Percentiles rank a stretch among this genome's conserved stretches.
Evolutionary conservation across 306 rosid species (phyloP).

Genomic region (Sechiopsis laciniata): DNA sequence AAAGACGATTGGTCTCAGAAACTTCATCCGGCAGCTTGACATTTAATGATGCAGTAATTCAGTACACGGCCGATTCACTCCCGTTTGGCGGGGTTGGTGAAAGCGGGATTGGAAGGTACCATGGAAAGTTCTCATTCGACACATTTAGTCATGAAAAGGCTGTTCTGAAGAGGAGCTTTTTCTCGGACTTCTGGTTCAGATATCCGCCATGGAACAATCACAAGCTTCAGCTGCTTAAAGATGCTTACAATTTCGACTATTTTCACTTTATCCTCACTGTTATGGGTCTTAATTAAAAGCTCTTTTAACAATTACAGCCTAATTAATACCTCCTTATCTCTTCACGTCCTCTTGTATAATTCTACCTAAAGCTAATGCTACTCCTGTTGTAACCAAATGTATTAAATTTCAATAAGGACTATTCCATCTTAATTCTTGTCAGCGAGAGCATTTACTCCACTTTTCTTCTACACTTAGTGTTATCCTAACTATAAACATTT

Average conservation of each 20-base stretch:
- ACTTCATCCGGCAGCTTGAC: conserved; percentile 63
- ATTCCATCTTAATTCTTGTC: conserved; percentile 7
- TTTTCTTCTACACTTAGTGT: not conserved
- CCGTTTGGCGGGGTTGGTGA: conserved; percentile 87
- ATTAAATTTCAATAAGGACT: not conserved
- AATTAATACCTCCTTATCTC: not conserved
- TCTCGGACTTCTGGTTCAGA: conserved; percentile 65
- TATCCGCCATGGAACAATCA: conserved; percentile 64
- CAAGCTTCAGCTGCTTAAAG: conserved; percentile 50
- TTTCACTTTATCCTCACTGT: conserved; percentile 39
- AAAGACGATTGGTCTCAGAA: conserved; percentile 45
- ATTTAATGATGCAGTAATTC: conserved; percentile 55
- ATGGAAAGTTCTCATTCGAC: conserved; percentile 77
- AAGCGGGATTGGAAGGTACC: conserved; percentile 66
- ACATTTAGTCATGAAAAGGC: conserved; percentile 57
- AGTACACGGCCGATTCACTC: conserved; percentile 55
- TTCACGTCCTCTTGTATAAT: not conserved
- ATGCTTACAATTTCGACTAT: conserved; percentile 45
- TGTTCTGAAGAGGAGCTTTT: conserved; percentile 43
- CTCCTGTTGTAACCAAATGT: not conserved
- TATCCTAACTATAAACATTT: too few relatives aligned
- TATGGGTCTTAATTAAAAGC: conserved; percentile 33
- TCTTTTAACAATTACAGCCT: too few relatives aligned
- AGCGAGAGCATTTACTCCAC: not conserved
- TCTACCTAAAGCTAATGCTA: not conserved